Conservation (phyloP, 2,329 filamentous ascomycete species). For the Leptosphaerulina australis region DNA sequence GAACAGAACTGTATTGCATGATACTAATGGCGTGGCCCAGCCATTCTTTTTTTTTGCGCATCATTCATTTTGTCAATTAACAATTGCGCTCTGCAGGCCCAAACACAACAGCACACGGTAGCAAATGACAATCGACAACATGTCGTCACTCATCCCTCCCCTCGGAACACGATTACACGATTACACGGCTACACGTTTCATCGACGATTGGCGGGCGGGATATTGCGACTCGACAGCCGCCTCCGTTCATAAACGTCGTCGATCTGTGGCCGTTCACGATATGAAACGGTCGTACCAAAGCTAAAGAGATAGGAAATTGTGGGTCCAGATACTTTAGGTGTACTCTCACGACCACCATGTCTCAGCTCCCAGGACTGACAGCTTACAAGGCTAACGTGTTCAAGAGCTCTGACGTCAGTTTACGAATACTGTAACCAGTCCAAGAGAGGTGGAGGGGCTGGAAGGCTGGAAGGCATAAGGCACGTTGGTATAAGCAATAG, state of each 20-base stretch:
- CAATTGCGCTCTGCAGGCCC: neutral
- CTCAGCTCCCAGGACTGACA: slow-evolving; percentile 7
- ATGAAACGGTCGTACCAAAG: slow-evolving; percentile 20
- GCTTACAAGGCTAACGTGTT: slow-evolving; percentile 14
- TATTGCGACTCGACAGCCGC: slow-evolving; percentile 18
- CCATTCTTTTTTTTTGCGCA: neutral
- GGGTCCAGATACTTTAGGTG: slow-evolving; percentile 14
- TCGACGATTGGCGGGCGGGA: slow-evolving; percentile 11
- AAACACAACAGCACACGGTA: slow-evolving; percentile 4
- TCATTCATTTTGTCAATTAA: neutral
- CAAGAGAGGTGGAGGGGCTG: neutral
- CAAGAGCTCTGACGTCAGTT: slow-evolving; percentile 14
- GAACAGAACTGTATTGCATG: too few species aligned
- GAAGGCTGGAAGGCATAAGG: neutral
- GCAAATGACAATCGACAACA: slow-evolving; percentile 16
- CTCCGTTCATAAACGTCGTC: neutral
- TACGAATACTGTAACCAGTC: slow-evolving; percentile 3
- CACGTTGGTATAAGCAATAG: slow-evolving; percentile 6
- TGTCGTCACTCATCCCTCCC: slow-evolving; percentile 11
- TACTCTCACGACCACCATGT: neutral
- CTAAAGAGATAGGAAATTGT: slow-evolving; percentile 2
- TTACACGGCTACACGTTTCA: slow-evolving; percentile 10
- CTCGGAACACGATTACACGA: neutral
- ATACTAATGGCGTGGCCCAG: neutral
- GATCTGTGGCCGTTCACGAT: slow-evolving; percentile 16